Evolutionary conservation across 2,329 filamentous ascomycete genomes (phyloP).

Genomic region (Ascochyta viciae-villosae): DNA sequence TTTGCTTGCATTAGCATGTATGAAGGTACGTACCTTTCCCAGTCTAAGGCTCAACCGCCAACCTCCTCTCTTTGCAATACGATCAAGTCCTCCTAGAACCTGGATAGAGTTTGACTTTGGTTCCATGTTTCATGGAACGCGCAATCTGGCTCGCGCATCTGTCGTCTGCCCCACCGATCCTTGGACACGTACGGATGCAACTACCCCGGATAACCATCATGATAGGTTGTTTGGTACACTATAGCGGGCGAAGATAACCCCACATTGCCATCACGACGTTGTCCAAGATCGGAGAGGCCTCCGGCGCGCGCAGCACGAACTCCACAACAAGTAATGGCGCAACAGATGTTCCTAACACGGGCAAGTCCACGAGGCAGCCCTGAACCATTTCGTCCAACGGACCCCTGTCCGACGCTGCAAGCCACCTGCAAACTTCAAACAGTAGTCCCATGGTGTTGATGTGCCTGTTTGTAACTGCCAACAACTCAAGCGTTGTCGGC

Average conservation of each 20-base stretch:
- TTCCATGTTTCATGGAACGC: neutral
- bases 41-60: neutral
- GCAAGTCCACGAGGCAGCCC: neutral
- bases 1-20: neutral
- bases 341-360: neutral
- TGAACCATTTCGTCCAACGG: neutral
- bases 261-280: neutral
- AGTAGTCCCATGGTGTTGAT: neutral
- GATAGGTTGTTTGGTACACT: neutral
- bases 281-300: neutral
- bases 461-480: neutral
- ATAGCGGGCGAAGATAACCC: neutral
- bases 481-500: neutral
- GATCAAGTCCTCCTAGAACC: neutral
- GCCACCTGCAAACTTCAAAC: conserved; percentile 7
- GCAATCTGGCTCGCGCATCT: neutral
- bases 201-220: neutral
- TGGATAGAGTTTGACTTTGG: conserved; percentile 1
- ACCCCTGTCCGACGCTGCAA: neutral
- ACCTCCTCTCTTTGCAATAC: neutral
- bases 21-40: neutral
- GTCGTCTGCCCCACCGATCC: neutral
- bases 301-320: neutral
- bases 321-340: neutral
- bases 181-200: neutral